Base-by-base conservation (phyloP, 805 yeast species). In the Nakazawaea wyomingensis region DNA sequence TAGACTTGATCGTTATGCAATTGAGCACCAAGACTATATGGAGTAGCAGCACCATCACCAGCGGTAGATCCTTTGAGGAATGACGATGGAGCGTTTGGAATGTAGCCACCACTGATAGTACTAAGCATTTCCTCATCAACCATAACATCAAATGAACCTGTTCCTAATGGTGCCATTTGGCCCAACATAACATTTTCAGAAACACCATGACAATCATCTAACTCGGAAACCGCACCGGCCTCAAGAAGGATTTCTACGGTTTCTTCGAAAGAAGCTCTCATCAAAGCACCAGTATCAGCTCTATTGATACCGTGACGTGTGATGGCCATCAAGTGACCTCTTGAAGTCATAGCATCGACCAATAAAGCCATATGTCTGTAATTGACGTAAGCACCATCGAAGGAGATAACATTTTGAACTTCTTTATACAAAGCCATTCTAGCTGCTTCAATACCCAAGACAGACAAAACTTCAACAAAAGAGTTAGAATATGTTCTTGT, bases 271-370 rank as follows among this genome's bases (percentile, higher is more conserved):
- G 99, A 91, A 72, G 97, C 93, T 68, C 99, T 81, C 99, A 93
- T 93, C 60, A 93, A 75, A 2, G 99, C 99, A 68, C 99, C 99
- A 24, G 99, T 93, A 53, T 93, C 96, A 30, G 96, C 85, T 69
- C 99, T 83, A 67, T 93, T 93, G 67, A 93, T 91, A 77, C 99
- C 99, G 61, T 93, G 99, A 77, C 99, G 95, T 34, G 98, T 91
- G 57, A 93, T 90, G 32, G 99, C 98, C 86, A 95, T 91, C 65
- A 93, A 74, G 60, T 91, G 96, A 58, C 99, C 99, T 60, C 96
- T 83, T 31, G 96, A 86, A 2, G 99, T 93, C 99, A 93, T 93
- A 30, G 90, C 95, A 71, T 93, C 99, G 46, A 93, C 98, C 56
- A 93, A 74, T 55, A 93, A 71, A 4, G 99, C 97, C 93, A 93